Conservation (phyloP, 306 rosid species). For the Ormosia emarginata region DNA sequence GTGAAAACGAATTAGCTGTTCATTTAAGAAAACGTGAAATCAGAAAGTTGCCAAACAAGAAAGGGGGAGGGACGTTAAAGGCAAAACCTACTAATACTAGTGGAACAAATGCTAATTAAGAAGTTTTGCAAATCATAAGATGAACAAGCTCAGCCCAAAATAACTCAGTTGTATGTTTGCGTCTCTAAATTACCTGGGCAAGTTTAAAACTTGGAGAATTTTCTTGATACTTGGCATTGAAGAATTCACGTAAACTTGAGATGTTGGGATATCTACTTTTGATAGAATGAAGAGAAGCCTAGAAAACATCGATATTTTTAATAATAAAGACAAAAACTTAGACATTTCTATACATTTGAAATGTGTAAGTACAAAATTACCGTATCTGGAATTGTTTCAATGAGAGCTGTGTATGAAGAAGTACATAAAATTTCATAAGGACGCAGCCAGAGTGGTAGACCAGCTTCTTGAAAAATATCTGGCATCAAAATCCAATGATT, state of each 20-base stretch:
- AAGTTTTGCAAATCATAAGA: constrained; percentile 5
- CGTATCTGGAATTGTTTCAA: constrained; percentile 98
- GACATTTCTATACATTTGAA: constrained; percentile 27
- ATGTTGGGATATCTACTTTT: constrained; percentile 87
- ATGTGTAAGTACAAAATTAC: constrained; percentile 40
- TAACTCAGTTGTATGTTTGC: constrained; percentile 7
- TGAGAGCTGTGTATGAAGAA: constrained; percentile 92
- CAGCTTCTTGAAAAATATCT: constrained; percentile 99
- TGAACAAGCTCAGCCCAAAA: constrained; percentile 10
- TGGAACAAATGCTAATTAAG: not conserved
- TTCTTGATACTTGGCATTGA: constrained; percentile 84
- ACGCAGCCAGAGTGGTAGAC: constrained; percentile 98
- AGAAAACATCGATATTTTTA: constrained; percentile 28
- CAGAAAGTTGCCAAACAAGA: not conserved
- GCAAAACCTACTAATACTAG: not conserved
- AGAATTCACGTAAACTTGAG: constrained; percentile 84
- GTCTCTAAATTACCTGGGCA: constrained; percentile 77
- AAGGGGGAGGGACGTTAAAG: not conserved
- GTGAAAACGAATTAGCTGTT: not conserved
- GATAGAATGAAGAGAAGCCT: constrained; percentile 99
- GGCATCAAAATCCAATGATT: constrained; percentile 45
- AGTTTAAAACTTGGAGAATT: constrained; percentile 95
- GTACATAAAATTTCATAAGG: constrained; percentile 96
- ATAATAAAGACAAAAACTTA: not conserved
- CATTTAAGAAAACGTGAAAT: not conserved